Evolutionary conservation across 352 stramenopile species (phyloP).

Genomic region (Phytophthora sojae): DNA sequence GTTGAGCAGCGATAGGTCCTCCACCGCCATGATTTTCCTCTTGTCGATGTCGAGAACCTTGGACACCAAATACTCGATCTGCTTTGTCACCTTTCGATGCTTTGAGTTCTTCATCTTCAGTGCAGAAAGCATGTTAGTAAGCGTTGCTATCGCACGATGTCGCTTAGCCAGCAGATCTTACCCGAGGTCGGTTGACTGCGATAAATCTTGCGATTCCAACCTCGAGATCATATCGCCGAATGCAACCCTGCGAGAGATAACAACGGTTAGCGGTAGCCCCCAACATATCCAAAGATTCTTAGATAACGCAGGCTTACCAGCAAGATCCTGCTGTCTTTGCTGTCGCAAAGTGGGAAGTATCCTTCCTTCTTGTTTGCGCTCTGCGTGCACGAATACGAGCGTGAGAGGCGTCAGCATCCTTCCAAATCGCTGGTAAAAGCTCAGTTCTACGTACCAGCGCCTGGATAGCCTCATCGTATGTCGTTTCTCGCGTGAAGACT

Average conservation of each 20-base stretch:
- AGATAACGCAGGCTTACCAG: slow-evolving; percentile 40
- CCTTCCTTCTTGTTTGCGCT: slow-evolving; percentile 73
- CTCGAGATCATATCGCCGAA: slow-evolving; percentile 80
- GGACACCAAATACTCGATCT: slow-evolving; percentile 74
- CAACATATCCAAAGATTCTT: not conserved
- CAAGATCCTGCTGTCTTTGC: slow-evolving; percentile 51
- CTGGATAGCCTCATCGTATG: slow-evolving; percentile 75
- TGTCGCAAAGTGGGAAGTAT: slow-evolving; percentile 82
- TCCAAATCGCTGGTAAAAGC: not conserved
- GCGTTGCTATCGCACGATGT: not conserved
- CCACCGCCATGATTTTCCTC: slow-evolving; percentile 64
- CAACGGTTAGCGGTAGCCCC: slow-evolving; percentile 1
- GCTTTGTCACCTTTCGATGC: slow-evolving; percentile 54
- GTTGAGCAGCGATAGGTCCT: slow-evolving; percentile 77
- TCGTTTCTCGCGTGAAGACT: slow-evolving; percentile 79
- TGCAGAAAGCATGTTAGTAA: not conserved
- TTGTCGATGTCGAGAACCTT: slow-evolving; percentile 76
- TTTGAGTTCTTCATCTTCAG: slow-evolving; percentile 62
- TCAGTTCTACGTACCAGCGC: slow-evolving; percentile 49
- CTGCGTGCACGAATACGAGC: slow-evolving; percentile 26
- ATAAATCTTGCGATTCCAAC: slow-evolving; percentile 80
- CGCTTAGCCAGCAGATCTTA: slow-evolving; percentile 17
- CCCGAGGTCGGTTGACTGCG: slow-evolving; percentile 66
- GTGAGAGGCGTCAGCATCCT: not conserved
- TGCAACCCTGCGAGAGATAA: slow-evolving; percentile 48